Evolutionary conservation across 306 rosid genomes (phyloP).

Genomic region (Cucumis sativus): Cucumber_9930_V3 NC_026655.2:25704001-25704500

Average conservation of each 20-base stretch:
- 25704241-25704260: not conserved
- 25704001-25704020: too few relatives aligned
- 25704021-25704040: too few relatives aligned
- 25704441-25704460: too few relatives aligned
- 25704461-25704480: too few relatives aligned
- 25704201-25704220: constrained; percentile 21
- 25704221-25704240: constrained; percentile 28
- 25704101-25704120: constrained; percentile 61
- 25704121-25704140: constrained; percentile 67
- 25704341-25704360: not conserved
- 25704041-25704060: not conserved
- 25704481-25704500: too few relatives aligned
- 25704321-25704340: not conserved
- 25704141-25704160: constrained; percentile 91
- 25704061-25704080: not conserved
- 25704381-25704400: not conserved
- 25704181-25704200: constrained; percentile 37
- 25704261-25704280: constrained; percentile 26
- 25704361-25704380: not conserved
- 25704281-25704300: constrained; percentile 26
- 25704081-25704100: constrained; percentile 92
- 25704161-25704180: constrained; percentile 49
- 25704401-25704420: not conserved
- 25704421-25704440: too few relatives aligned
- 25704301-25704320: constrained; percentile 3